Base-by-base conservation (phyloP, 495 filamentous ascomycete species). In the Penicillium crystallinum region DNA sequence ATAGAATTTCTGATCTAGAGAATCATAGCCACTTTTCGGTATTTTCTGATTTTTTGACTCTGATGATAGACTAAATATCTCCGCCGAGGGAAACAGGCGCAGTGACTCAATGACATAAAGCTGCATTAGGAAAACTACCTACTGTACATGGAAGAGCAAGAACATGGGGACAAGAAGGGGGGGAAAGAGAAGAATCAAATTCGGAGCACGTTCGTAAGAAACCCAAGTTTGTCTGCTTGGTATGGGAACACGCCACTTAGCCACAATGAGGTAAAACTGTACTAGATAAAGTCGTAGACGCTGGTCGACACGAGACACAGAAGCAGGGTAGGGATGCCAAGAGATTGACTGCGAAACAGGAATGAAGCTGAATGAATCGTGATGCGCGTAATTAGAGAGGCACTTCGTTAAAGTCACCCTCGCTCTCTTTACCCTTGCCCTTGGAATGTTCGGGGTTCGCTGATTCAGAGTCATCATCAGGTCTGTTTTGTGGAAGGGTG, bases 361-460 rank as follows among this genome's bases (percentile, higher is more conserved):
- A 41, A 47, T n/a, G 33, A 18, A 36, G 25, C 34, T 44, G 30
- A 50, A 52, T 34, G 11, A 46, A 29, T 29, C 40, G 36, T 30
- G 27, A 58, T 4, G 18, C 11, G 38, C 19, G 17, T 7, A 23
- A 8, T 59, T 61, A 72, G 23, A 74, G 68, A 27, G 71, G 66
- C 7, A 74, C 67, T 59, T 74, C 71, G 17, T 72, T 72, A 46
- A 74, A 71, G 45, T 74, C 71, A 7, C 66, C 55, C 40, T 74
- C 66, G 21, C 58, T 62, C 52, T 72, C 69, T 43, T 69, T 72
- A 15, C 51, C 56, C 43, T 72, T 72, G 25, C 54, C 47, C 54
- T 72, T 69, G 6, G 33, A 8, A 25, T 27, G 61, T 53, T 21
- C 29, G 17, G 34, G 49, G 39, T 30, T 52, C 21, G 54, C 38